Evolutionary conservation across 352 stramenopile genomes (phyloP).

Genomic region (Heterotrichella gracilis): DNA sequence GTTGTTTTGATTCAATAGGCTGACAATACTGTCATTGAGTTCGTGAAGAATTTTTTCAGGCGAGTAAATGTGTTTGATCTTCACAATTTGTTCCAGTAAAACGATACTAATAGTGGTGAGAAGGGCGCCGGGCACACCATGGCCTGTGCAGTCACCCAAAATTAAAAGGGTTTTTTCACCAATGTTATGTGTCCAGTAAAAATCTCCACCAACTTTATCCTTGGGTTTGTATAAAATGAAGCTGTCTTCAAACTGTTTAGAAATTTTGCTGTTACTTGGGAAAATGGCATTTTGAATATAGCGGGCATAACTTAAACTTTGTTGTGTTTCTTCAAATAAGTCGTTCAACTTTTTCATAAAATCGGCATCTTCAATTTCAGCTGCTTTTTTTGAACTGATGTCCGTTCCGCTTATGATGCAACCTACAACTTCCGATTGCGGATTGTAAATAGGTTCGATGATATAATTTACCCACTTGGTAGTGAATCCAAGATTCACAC

Average conservation of each 20-base stretch:
- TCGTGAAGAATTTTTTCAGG: background rate
- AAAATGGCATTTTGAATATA: background rate
- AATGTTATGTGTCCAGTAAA: background rate
- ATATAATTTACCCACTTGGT: no score
- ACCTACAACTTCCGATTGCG: no score
- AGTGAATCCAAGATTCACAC: no score
- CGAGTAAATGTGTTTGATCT: background rate
- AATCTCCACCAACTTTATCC: background rate
- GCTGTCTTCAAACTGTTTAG: background rate
- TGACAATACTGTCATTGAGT: background rate
- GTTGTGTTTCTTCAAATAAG: no score
- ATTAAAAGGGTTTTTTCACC: background rate
- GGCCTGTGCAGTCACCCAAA: background rate
- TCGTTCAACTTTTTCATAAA: no score
- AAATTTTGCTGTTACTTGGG: background rate
- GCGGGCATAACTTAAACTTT: background rate
- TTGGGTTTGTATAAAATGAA: background rate
- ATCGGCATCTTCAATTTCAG: no score
- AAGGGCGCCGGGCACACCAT: background rate
- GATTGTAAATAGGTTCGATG: no score
- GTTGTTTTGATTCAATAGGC: background rate
- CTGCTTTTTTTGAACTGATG: no score
- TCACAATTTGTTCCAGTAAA: background rate
- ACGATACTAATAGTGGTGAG: background rate
- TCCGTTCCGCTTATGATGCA: no score